phyloP scores from a whole-genome alignment of 257 asterid genomes.

The Nicotiana tabacum region DNA sequence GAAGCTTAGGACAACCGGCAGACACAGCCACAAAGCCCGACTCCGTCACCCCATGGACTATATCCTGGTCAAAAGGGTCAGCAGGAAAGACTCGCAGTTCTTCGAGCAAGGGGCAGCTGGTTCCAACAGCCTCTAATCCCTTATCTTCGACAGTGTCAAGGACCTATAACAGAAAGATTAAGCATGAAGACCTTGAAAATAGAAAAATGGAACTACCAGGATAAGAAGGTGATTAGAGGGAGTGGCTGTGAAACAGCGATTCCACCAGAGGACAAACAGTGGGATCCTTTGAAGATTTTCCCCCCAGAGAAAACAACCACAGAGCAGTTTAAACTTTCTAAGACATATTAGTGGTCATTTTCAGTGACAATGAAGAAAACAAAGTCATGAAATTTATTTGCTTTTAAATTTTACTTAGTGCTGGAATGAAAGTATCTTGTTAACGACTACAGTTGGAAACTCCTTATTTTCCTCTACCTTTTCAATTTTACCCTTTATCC shows the following conservation, averaged over 20 bases:
- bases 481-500: background rate
- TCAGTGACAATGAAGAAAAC: background rate
- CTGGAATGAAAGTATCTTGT: background rate
- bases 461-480: background rate
- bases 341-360: background rate
- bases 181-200: constrained; percentile 1
- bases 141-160: constrained; percentile 71
- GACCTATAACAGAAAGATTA: constrained; percentile 40
- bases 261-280: too few species aligned
- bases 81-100: constrained; percentile 80
- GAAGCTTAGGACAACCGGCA: constrained; percentile 71
- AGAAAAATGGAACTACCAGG: background rate
- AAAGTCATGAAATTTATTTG: background rate
- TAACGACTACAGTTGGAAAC: background rate
- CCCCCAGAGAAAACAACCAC: background rate
- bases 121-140: constrained; percentile 77
- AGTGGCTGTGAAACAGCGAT: too few species aligned
- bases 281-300: too few species aligned
- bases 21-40: constrained; percentile 75
- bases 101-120: constrained; percentile 72
- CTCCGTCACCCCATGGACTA: constrained; percentile 67
- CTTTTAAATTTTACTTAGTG: background rate
- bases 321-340: background rate
- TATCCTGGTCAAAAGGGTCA: constrained; percentile 49
- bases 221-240: background rate